Base-by-base conservation (phyloP, 805 yeast genomes). In the Metschnikowia kofuensis region DNA sequence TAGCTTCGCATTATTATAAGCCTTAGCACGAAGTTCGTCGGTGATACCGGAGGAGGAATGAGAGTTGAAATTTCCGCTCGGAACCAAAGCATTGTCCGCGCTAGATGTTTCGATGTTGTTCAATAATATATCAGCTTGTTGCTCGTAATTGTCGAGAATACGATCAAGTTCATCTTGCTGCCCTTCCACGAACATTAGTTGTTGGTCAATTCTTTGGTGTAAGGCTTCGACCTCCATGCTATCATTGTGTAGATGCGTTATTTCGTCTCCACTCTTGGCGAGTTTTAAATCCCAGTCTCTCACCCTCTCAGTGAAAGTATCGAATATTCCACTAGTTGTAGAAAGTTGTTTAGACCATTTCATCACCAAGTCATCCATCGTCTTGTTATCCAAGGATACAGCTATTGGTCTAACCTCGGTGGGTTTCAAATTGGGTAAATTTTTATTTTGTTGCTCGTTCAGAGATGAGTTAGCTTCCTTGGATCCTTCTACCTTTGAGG, bases 161-260 rank as follows among this genome's bases (percentile, higher is more conserved):
- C 79, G 74, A 51, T 92, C 99, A 42, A 94, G 72, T 60, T 92
- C 98, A 50, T 87, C 89, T 64, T 94, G 99, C 65, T 94, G 98
- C 57, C 85, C 85, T 61, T 87, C 94, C 44, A 94, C 86, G 61
- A 90, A 92, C 37, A 83, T 74, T 48, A 94, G 74, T 36, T 90
- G 85, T 65, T 90, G 97, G 57, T 94, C 98, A 41, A 94, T 85
- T 57, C 85, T 87, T 38, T 76, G 74, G 63, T 92, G 97, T 44
- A 87, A 81, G 56, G 85, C 87, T 60, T 91, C 97, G 6, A 97
- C 96, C 45, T 82, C 81, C 35, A 85, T 66, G 3, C 94, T 84
- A 53, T 89, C 91, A 35, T 84, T 76, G 64, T 87, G 89, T 39
- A 92, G 71, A 51, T 85, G 83, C 27, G 87, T 75, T 28, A 92